Evolutionary conservation across 1,284 basidiomycete species (phyloP), one percentile per base, ranked within the genome.

Genomic region (Tausonia pullulans): DNA sequence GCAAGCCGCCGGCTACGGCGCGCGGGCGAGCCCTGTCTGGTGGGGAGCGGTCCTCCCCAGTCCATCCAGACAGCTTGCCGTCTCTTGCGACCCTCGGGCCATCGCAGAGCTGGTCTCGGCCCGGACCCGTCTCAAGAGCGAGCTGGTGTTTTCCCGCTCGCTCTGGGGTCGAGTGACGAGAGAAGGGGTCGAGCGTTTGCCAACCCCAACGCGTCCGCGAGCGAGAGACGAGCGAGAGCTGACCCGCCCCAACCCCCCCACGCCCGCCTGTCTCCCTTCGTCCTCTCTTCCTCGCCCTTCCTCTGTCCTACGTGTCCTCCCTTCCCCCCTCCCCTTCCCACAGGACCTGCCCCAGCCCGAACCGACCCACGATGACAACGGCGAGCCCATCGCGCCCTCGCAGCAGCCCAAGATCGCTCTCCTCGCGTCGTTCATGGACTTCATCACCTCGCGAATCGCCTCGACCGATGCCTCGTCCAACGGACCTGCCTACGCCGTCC

Each of bases 371-470:
- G 74, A 72, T 40, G 74, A 69, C 9, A 69, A 70, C 10, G 66
- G 69, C 39, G 68, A 68, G 45, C 64, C 70, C 43, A 56, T 64
- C 44, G 67, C 72, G 16, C 68, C 70, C 39, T 71, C 72, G 13
- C 70, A 69, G 65, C 77, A 90, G 76, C 84, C 85, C 70, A 81
- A 83, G 68, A 79, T 88, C 74, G 84, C 89, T 77, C 81, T 94
- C 68, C 80, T 85, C 70, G 85, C 89, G 62, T 84, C 84, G 68
- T 94, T 94, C 78, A 79, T 94, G 66, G 81, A 80, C 63, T 88
- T 88, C 71, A 80, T 86, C 69, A 83, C 85, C 61, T 79, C 82
- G 70, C 84, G 82, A 71, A 76, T 86, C 71, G 75, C 80, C 63
- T 78, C 81, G 68, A 82, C 80, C 65, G 77, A 46, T n/a, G 44